Percentiles rank a stretch among this genome's conserved stretches.
Conservation (phyloP, 179 eudicot genomes). For the Silene coronaria region DNA sequence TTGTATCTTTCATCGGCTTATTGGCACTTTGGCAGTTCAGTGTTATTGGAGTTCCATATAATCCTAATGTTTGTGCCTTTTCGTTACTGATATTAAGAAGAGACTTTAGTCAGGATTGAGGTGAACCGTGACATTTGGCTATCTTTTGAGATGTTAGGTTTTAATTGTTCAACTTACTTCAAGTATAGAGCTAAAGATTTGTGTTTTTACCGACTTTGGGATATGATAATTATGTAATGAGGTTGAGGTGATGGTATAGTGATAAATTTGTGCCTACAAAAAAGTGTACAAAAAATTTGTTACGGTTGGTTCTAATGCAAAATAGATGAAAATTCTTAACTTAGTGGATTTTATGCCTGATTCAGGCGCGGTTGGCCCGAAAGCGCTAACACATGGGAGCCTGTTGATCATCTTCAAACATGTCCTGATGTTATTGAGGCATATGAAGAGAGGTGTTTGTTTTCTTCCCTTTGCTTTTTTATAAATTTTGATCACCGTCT, state of each 20-base stretch:
- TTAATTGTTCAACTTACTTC: no score
- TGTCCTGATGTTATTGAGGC: slow-evolving; percentile 85
- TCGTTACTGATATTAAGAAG: background rate
- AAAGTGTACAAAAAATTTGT: background rate
- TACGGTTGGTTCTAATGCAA: background rate
- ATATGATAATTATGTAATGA: background rate
- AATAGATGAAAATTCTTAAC: slow-evolving; percentile 9
- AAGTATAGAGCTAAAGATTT: background rate
- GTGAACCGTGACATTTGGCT: no score
- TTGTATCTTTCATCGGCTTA: background rate
- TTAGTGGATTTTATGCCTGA: slow-evolving; percentile 22
- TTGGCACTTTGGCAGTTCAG: background rate
- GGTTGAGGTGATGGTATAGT: background rate
- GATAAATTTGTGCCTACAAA: background rate
- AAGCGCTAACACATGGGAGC: slow-evolving; percentile 97
- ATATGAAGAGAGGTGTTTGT: slow-evolving; percentile 69
- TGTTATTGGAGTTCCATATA: background rate
- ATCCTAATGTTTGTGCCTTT: background rate
- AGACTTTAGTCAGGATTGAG: background rate
- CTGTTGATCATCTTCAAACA: slow-evolving; percentile 66
- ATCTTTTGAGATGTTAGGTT: no score
- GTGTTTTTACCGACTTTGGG: background rate
- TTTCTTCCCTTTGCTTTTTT: slow-evolving; percentile 11
- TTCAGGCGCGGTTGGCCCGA: slow-evolving; percentile 99
- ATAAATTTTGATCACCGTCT: slow-evolving; percentile 5